Evolutionary conservation across 495 filamentous ascomycete species (phyloP), one percentile per base, ranked within the genome.

Genomic region (Cudoniella acicularis): DNA sequence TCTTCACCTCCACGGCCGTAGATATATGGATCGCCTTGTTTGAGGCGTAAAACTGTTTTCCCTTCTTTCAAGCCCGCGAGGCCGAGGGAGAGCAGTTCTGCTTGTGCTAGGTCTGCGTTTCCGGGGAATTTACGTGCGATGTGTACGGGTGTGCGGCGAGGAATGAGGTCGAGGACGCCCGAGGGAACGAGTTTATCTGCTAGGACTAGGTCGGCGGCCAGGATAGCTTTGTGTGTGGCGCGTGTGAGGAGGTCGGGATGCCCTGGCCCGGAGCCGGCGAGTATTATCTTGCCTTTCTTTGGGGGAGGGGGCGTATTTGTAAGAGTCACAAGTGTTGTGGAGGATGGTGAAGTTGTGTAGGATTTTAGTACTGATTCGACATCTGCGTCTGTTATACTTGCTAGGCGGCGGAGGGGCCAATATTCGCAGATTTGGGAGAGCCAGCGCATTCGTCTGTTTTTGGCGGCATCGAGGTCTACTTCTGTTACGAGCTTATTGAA

Each of bases 71-170:
- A 75, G 10, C 84, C 89, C 13, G 81, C 81, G 16, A 96, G 76
- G 0, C 90, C 94, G 65, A 91, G 78, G 30, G 80, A 75, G n/a
- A 96, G 82, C 16, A 98, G 83, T 70, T 98, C 94, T 59, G 89
- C 86, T 69, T 98, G 95, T 0, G 94, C 94, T 40, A 83, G 83
- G 61, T 98, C 94, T 36, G 94, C 94, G 64, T 98, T 98, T 11
- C 94, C 94, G 10, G 94, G 94, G 70, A 98, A 98, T 72, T 98
- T 98, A 61, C 92, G 88, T 8, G 94, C 94, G 66, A 98, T 98
- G 64, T 90, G 83, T 16, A 98, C 86, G 22, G 88, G 86, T 17
- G 92, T 93, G 41, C 94, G 82, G 17, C 95, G 90, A 23, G 94
- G 95, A 58, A 97, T 88, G 10, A 98, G 83, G 54, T 91, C 88